Conservation (phyloP, 2,329 filamentous ascomycete species). For the Fusarium protoensiforme region DNA sequence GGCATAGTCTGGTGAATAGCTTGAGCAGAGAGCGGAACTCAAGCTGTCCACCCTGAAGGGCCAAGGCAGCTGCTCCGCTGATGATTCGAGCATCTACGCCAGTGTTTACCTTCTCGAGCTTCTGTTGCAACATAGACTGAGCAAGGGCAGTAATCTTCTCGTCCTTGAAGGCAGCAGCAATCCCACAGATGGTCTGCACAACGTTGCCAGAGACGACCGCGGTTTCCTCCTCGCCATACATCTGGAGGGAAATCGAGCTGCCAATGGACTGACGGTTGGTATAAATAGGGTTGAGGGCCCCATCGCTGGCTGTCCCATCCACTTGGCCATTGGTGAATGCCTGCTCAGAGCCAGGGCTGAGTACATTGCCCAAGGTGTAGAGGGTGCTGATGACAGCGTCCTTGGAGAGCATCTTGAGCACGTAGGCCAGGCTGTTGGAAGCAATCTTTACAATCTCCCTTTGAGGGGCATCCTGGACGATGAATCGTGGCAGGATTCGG, state of each 20-base stretch:
- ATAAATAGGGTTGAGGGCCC: conserved; percentile 58
- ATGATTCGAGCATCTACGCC: conserved; percentile 88
- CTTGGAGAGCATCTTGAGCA: conserved; percentile 85
- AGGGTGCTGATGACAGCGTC: conserved; percentile 95
- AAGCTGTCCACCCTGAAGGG: conserved; percentile 78
- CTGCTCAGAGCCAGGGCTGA: conserved; percentile 77
- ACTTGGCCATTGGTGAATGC: conserved; percentile 63
- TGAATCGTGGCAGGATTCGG: conserved; percentile 83
- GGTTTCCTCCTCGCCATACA: conserved; percentile 82
- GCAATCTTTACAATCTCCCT: conserved; percentile 78
- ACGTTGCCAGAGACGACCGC: conserved; percentile 84
- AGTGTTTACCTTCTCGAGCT: conserved; percentile 85
- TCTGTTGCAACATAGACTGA: conserved; percentile 96
- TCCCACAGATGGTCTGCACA: conserved; percentile 94
- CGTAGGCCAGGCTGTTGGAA: conserved; percentile 84
- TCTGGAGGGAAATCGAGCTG: conserved; percentile 82
- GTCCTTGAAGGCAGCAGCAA: conserved; percentile 83
- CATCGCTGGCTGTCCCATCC: conserved; percentile 55
- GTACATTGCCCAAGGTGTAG: conserved; percentile 94
- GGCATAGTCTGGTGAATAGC: conserved; percentile 79
- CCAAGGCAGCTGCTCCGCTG: conserved; percentile 80
- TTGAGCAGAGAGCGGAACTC: conserved; percentile 91
- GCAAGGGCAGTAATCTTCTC: conserved; percentile 93
- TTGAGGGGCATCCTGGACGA: conserved; percentile 83
- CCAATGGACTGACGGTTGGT: conserved; percentile 69